Base-by-base conservation (phyloP, 768 basidiomycete genomes). In the Agaricus subrufescens region DNA sequence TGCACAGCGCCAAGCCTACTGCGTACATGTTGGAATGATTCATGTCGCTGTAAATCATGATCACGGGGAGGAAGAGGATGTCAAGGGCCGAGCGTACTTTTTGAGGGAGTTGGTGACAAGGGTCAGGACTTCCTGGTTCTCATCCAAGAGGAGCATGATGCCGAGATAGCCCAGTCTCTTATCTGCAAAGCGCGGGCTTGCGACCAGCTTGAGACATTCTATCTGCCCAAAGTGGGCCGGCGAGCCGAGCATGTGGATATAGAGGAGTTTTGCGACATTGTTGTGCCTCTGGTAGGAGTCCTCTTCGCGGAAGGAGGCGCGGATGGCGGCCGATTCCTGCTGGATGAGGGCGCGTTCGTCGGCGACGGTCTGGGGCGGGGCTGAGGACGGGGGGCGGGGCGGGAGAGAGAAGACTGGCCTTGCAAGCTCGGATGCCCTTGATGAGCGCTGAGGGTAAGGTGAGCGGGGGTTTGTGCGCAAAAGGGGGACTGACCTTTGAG, bases 191-290 rank as follows among this genome's bases (percentile, higher is more conserved):
- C 95, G 82, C 14, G 94, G 94, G 66, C 93, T 93, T 31, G 94
- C 94, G 39, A 97, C 94, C 45, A 94, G 85, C 69, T 94, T 94
- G 63, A 94, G 75, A 72, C 94, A 95, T 76, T 96, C 94, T 69
- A 99, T 98, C 78, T 99, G 97, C 52, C 96, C 97, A 68, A 98
- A 99, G 70, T 99, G 97, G 30, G 97, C 97, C 8, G 94, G 93
- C 45, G 95, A 98, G 54, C 97, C 97, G 39, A 97, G 86, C 94
- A 99, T 98, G 69, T 96, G 92, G 73, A 97, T 97, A 75, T 99
- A 98, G 58, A 99, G 85, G 25, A 98, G 82, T 69, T 98, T 98
- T 56, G 95, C 96, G 67, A 99, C 87, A 72, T 95, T 98, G 79
- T 98, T 91, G 70, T 99, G 91, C 52, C 97, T 87, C 55, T 93